Percentiles rank a stretch among this genome's conserved stretches.
These are phyloP conservation scores for Dactylellina drechsleri DNA, from an alignment of 2,329 filamentous ascomycete species.

Conservation along the genomic window DNA sequence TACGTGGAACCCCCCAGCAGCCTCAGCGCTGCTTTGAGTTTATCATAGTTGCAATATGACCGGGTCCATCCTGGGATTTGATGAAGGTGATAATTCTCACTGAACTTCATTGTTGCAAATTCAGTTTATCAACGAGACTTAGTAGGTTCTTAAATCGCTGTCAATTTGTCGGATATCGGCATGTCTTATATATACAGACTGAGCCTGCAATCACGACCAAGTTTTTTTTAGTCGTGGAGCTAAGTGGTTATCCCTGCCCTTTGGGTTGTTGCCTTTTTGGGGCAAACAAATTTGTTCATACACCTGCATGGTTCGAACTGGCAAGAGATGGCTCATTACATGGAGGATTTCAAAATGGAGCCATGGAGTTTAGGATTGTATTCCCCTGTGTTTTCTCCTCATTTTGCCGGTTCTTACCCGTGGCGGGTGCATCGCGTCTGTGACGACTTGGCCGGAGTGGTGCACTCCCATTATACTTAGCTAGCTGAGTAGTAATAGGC, in stretches of 20 bases:
- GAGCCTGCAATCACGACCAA: too few species aligned
- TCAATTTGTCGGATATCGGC: neutral
- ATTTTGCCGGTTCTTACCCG: neutral
- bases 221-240: too few species aligned
- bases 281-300: neutral
- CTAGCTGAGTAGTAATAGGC: too few species aligned
- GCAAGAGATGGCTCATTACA: neutral
- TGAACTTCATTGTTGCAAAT: neutral
- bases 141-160: neutral
- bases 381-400: neutral
- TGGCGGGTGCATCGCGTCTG: too few species aligned
- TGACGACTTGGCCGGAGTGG: too few species aligned
- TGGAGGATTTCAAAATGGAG: neutral
- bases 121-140: neutral
- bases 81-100: neutral
- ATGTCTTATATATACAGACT: too few species aligned
- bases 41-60: conserved; percentile 3
- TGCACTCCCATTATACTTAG: too few species aligned
- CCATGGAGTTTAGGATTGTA: neutral
- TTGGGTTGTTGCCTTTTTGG: neutral
- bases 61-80: conserved; percentile 1
- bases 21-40: neutral
- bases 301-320: too few species aligned
- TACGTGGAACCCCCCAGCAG: neutral
- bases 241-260: neutral